Evolutionary conservation across 225 moss, liverwort and hornwort species (phyloP).

Genomic region (Thuidium tamariscinum): DNA sequence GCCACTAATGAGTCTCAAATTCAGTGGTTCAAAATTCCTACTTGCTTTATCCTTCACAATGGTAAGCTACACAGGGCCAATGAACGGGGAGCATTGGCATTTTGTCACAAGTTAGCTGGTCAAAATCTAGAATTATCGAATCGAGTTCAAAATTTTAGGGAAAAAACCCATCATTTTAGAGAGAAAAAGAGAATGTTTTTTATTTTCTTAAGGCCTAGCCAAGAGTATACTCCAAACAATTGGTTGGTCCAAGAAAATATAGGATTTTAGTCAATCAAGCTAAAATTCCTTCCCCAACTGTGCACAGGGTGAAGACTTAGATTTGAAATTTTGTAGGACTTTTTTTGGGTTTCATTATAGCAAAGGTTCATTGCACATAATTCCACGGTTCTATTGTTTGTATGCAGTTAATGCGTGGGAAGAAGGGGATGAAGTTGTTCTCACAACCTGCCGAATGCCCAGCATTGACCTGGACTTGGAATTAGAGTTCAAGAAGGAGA

Average conservation of each 20-base stretch:
- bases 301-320: no score
- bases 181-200: no score
- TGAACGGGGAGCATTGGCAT: no score
- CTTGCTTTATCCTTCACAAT: slow-evolving; percentile 48
- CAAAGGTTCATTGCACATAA: background rate
- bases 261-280: no score
- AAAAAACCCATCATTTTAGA: no score
- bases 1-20: slow-evolving; percentile 7
- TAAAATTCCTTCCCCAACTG: no score
- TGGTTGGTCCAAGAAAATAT: no score
- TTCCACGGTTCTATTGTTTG: background rate
- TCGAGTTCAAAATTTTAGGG: no score
- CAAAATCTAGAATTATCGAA: no score
- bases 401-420: background rate
- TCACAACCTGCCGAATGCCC: background rate
- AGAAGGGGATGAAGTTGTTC: background rate
- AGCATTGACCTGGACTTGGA: slow-evolving; percentile 20
- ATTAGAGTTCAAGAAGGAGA: slow-evolving; percentile 23
- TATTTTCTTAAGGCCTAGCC: no score
- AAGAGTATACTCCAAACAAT: no score
- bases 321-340: background rate
- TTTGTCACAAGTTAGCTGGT: no score
- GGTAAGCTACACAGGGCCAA: background rate
- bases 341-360: background rate
- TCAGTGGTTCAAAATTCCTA: slow-evolving; percentile 29